Conservation (phyloP, 768 basidiomycete genomes). For the Russula vinacea region DNA sequence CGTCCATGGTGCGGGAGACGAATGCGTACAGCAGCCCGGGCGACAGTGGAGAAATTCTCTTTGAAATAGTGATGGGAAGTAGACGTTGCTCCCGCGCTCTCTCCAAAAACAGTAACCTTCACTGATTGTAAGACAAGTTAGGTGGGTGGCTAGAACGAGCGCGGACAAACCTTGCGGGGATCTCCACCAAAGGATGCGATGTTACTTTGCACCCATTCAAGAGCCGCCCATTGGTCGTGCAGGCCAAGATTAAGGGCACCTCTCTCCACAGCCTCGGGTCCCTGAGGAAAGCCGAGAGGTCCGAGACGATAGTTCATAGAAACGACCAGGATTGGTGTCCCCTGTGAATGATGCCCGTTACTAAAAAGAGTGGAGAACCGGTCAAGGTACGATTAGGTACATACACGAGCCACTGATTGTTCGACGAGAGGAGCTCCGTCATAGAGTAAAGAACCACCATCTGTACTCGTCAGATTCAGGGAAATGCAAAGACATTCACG, state of each 20-base stretch:
- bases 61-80: slow-evolving; percentile 36
- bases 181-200: slow-evolving; percentile 37
- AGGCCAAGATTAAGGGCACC: slow-evolving; percentile 46
- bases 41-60: slow-evolving; percentile 32
- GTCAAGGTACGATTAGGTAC: not conserved
- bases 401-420: slow-evolving; percentile 25
- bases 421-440: slow-evolving; percentile 17
- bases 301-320: slow-evolving; percentile 52
- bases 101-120: slow-evolving; percentile 41
- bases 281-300: slow-evolving; percentile 48
- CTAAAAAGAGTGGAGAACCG: not conserved
- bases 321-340: slow-evolving; percentile 43
- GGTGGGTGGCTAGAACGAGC: not conserved
- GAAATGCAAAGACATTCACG: not conserved
- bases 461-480: slow-evolving; percentile 1
- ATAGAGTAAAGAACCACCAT: slow-evolving; percentile 7
- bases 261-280: slow-evolving; percentile 41
- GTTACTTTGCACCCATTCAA: slow-evolving; percentile 35
- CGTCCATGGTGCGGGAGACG: not conserved
- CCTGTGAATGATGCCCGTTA: slow-evolving; percentile 3
- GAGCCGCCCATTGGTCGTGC: slow-evolving; percentile 41
- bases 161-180: slow-evolving; percentile 21
- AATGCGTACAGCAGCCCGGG: slow-evolving; percentile 31
- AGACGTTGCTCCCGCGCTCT: slow-evolving; percentile 42
- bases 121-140: not conserved